Evolutionary conservation across 2,329 filamentous ascomycete species (phyloP).

Genomic region (Ophiostoma quercus): DNA sequence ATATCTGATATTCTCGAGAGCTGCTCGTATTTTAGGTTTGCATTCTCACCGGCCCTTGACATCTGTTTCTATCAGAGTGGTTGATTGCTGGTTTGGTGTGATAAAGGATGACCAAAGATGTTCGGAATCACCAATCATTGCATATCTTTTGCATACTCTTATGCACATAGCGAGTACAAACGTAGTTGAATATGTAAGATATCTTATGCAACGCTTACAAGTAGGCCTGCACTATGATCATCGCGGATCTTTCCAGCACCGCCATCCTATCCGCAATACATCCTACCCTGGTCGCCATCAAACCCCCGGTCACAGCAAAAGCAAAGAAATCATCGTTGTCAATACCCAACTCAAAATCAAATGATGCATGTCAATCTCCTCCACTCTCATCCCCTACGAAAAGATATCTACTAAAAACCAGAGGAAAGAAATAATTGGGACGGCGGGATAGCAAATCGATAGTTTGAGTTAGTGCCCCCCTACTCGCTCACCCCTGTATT

Average conservation of each 20-base stretch:
- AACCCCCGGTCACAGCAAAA: neutral
- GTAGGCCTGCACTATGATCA: neutral
- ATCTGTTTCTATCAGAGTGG: neutral
- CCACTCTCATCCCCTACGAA: conserved; percentile 1
- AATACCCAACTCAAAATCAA: neutral
- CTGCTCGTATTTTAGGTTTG: neutral
- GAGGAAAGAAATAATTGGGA: conserved; percentile 7
- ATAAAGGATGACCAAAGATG: no score
- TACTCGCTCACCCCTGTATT: neutral
- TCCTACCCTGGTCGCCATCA: neutral
- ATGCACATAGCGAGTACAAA: no score
- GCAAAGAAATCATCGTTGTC: neutral
- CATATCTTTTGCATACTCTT: neutral
- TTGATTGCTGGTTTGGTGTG: neutral
- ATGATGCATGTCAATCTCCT: neutral
- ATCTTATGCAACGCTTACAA: no score
- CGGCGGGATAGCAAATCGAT: conserved; percentile 2
- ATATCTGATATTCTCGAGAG: neutral
- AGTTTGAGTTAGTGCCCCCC: conserved; percentile 13
- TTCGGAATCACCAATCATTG: neutral
- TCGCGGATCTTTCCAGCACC: neutral
- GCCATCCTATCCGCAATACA: neutral
- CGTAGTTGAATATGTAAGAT: no score
- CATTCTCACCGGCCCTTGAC: neutral
- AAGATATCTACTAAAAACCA: neutral